These are phyloP conservation scores for Syzygium grande DNA, from an alignment of 345 rosid species.

Conservation along the genomic window DNA sequence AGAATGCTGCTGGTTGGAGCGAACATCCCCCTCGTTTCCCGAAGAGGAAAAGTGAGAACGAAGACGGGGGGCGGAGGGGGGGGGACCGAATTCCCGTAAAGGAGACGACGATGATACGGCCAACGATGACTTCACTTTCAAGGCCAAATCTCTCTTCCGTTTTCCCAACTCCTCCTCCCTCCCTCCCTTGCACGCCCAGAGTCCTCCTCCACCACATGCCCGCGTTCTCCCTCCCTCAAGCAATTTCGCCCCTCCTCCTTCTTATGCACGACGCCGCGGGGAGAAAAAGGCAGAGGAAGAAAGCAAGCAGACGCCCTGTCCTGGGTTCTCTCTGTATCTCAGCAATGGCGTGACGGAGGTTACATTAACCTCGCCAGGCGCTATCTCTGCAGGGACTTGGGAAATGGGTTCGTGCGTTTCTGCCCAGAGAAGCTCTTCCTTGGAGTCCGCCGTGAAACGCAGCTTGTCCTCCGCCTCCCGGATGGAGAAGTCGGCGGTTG, in stretches of 20 bases:
- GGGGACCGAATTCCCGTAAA: not conserved
- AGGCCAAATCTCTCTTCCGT: conserved; percentile 1
- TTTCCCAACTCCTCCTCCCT: not conserved
- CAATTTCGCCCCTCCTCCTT: not conserved
- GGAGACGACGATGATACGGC: not conserved
- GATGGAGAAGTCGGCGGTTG: not conserved
- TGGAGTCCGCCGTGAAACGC: not conserved
- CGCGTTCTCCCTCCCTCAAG: not conserved
- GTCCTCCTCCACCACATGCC: not conserved
- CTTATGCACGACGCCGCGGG: not conserved
- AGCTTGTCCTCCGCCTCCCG: not conserved
- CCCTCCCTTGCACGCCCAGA: not conserved
- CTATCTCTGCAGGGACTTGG: not conserved
- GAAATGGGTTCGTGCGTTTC: not conserved
- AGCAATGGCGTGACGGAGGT: not conserved
- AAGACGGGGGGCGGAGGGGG: not conserved
- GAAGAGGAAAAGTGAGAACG: not conserved
- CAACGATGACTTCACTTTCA: not conserved
- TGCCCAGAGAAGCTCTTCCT: not conserved
- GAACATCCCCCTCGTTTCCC: not conserved
- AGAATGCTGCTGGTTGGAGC: not conserved
- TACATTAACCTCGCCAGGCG: not conserved
- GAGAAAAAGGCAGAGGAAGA: not conserved
- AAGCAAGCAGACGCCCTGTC: not conserved
- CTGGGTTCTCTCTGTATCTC: not conserved